Conservation (phyloP, 768 basidiomycete genomes). For the Omphalotus guepiniiformis region DNA sequence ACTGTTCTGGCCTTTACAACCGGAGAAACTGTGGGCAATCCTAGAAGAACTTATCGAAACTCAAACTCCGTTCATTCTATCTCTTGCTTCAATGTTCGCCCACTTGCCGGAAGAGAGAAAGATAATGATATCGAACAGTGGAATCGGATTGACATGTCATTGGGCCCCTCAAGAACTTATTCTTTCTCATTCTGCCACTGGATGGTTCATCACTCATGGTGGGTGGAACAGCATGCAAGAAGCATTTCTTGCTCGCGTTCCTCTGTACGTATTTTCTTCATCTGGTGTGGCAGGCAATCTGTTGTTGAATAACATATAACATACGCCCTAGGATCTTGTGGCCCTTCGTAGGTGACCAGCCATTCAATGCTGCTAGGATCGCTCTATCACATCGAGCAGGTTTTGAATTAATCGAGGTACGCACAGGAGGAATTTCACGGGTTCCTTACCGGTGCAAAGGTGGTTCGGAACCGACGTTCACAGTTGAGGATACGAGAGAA, state of each 20-base stretch:
- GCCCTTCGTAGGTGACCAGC: not conserved
- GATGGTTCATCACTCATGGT: slow-evolving; percentile 6
- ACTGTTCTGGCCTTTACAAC: not conserved
- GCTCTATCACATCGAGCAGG: not conserved
- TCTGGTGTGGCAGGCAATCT: not conserved
- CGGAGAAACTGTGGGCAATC: not conserved
- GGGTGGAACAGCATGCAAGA: slow-evolving; percentile 5
- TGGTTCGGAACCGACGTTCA: not conserved
- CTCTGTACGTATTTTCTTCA: not conserved
- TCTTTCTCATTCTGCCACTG: not conserved
- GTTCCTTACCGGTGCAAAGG: not conserved
- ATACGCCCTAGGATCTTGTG: not conserved
- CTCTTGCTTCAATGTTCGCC: not conserved
- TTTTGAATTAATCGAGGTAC: not conserved
- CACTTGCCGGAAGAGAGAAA: not conserved
- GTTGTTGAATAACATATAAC: too few species aligned
- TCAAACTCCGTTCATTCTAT: not conserved
- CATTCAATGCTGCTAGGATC: not conserved
- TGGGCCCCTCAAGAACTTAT: slow-evolving; percentile 1
- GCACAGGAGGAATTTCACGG: not conserved
- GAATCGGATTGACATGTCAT: not conserved
- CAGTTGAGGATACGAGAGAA: not conserved
- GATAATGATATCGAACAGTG: not conserved
- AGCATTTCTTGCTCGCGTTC: not conserved
- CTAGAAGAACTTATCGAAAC: not conserved